phyloP scores from a whole-genome alignment of 164 flowering plant species.

The Magnolia sinica region DNA sequence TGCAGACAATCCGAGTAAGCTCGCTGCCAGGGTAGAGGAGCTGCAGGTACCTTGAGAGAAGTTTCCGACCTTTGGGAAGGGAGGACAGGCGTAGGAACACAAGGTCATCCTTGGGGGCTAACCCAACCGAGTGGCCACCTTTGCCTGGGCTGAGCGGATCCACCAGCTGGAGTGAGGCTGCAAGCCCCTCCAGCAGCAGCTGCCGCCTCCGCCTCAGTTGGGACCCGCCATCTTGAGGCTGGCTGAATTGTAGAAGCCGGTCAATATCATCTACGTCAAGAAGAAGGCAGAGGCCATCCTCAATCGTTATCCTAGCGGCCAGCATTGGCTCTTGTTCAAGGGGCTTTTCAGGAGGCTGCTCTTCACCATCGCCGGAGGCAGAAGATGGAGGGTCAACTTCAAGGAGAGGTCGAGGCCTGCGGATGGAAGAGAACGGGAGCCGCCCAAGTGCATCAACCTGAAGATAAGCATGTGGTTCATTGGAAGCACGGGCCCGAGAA shows the following conservation, averaged over 20 bases:
- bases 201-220: constrained; percentile 71
- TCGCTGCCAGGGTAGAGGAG: constrained; percentile 78
- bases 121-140: constrained; percentile 41
- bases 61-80: constrained; percentile 87
- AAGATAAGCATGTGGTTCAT: constrained; percentile 62
- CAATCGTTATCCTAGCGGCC: constrained; percentile 83
- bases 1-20: constrained; percentile 74
- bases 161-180: constrained; percentile 82
- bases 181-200: constrained; percentile 72
- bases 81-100: constrained; percentile 77
- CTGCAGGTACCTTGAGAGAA: constrained; percentile 61
- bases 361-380: constrained; percentile 46
- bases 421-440: constrained; percentile 66
- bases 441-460: constrained; percentile 77
- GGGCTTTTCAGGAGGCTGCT: constrained; percentile 60
- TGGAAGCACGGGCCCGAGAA: constrained; percentile 52
- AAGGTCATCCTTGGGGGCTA: constrained; percentile 65
- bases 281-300: constrained; percentile 79
- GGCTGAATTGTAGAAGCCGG: constrained; percentile 65
- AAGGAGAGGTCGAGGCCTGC: constrained; percentile 86
- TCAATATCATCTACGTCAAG: constrained; percentile 95
- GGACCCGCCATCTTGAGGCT: constrained; percentile 76
- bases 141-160: constrained; percentile 66
- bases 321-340: constrained; percentile 96
- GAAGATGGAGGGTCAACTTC: constrained; percentile 66